Percentiles rank a stretch among this genome's conserved stretches.
Evolutionary conservation across 2,329 filamentous ascomycete genomes (phyloP).

Genomic region (Hawksworthiomyces lignivorus): DNA sequence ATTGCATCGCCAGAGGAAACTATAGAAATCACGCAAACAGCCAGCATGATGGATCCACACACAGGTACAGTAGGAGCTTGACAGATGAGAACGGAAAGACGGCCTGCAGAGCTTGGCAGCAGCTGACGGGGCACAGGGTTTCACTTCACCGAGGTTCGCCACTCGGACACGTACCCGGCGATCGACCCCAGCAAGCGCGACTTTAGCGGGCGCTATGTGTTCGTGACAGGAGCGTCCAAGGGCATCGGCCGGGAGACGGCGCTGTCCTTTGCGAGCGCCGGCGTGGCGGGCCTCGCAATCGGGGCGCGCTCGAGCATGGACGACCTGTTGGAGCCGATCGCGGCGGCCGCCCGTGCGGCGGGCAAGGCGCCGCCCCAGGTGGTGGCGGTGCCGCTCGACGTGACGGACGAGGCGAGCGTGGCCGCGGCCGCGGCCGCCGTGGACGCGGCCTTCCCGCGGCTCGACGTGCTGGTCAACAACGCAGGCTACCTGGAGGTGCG

Average conservation of each 20-base stretch:
- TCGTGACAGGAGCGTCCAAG: constrained; percentile 21
- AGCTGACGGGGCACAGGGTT: constrained; percentile 5
- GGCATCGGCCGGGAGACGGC: constrained; percentile 19
- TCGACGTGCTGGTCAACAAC: constrained; percentile 34
- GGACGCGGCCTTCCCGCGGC: constrained; percentile 22
- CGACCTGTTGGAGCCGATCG: constrained; percentile 29
- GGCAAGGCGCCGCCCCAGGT: constrained; percentile 21
- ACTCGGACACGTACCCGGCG: constrained; percentile 25
- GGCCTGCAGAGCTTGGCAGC: too few relatives aligned
- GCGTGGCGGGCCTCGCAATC: constrained; percentile 40
- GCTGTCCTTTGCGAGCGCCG: constrained; percentile 41
- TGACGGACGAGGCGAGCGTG: constrained; percentile 27
- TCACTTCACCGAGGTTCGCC: constrained; percentile 14
- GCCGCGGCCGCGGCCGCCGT: constrained; percentile 24
- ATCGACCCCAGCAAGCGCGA: constrained; percentile 16
- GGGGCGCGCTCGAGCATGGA: constrained; percentile 42
- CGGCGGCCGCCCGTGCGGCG: constrained; percentile 23
- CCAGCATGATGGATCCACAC: too few relatives aligned
- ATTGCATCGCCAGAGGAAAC: too few relatives aligned
- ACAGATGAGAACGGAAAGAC: too few relatives aligned
- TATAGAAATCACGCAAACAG: too few relatives aligned
- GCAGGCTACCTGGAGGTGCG: constrained; percentile 32
- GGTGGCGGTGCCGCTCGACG: constrained; percentile 24
- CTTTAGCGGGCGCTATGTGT: constrained; percentile 18
- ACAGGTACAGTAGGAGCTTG: too few relatives aligned